Evolutionary conservation across 208 protist genomes (phyloP), one percentile per base, ranked within the genome.

Genomic region (Crithidia mellificae): DNA sequence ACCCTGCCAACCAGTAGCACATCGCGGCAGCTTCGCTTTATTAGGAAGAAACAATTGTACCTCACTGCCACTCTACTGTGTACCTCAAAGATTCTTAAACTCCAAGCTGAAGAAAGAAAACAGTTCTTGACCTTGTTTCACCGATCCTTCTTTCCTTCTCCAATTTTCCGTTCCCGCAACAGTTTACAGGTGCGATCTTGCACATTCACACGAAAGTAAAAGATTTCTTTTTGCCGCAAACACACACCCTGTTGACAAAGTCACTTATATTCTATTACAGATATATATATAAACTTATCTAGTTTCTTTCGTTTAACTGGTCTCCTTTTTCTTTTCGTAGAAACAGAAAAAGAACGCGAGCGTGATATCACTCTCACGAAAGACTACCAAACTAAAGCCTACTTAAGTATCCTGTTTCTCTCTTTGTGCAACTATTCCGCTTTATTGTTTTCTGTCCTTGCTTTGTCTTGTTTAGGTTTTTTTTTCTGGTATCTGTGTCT

Each of bases 1-100:
- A 54, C 49, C 12, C 49, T 54, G 46, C 27, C 49, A 25, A 19
- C 30, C 49, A 30, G 49, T 54, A 54, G 25, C 49, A 29, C 27
- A 20, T 34, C 49, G 17, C 49, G 49, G 27, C 27, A 54, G n/a
- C n/a, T 4, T 46, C 17, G 3, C 4, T 15, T 2, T 4, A n/a
- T 46, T n/a, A 6, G n/a, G 41, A 46, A 46, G 17, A 46, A 46
- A 41, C 36, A 41, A 41, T 15, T 15, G 12, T 15, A 12, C 36
- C 36, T 41, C 12, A 41, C 36, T 41, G 36, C 36, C 17, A n/a
- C 17, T 46, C 41, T 20, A 46, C 41, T n/a, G 41, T 46, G 8
- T 46, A 2, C 8, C 14, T 6, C n/a, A 6, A 46, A 46, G 41
- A 46, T 46, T 15, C 8, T 46, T 46, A 15, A 46, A 46, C 17